Percentiles rank a stretch among this genome's conserved stretches.
Conservation (phyloP, 2,329 filamentous ascomycete genomes). For the Colletotrichum caudatum region DNA sequence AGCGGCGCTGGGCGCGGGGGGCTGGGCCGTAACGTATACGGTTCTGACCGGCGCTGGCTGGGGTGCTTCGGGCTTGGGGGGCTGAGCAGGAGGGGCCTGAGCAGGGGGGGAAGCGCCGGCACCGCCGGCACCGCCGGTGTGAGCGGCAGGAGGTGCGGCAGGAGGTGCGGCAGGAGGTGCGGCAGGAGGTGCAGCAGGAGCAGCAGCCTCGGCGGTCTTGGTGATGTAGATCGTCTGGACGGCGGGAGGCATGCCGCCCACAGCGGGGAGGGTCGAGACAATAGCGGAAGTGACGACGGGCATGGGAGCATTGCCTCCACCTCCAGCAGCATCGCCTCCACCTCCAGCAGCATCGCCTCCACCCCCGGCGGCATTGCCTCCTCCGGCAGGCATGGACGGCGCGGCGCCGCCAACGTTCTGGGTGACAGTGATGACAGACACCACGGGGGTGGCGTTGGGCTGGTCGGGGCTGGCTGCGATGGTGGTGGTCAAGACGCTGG, state of each 20-base stretch:
- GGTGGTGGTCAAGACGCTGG: slow-evolving; percentile 28
- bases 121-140: not conserved
- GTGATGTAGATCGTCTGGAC: slow-evolving; percentile 17
- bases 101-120: not conserved
- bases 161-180: not conserved
- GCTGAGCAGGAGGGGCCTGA: slow-evolving; percentile 9
- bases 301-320: not conserved
- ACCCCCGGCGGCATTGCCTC: not conserved
- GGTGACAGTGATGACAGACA: slow-evolving; percentile 29
- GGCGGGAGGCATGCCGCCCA: not conserved
- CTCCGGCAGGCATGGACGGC: slow-evolving; percentile 3
- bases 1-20: slow-evolving; percentile 20
- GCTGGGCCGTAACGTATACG: slow-evolving; percentile 33
- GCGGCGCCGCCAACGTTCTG: slow-evolving; percentile 3
- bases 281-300: slow-evolving; percentile 20
- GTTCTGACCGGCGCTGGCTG: slow-evolving; percentile 4
- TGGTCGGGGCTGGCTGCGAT: slow-evolving; percentile 9
- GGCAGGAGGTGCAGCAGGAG: not conserved
- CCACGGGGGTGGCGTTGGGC: slow-evolving; percentile 1
- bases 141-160: not conserved
- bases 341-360: no score
- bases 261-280: slow-evolving; percentile 15
- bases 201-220: slow-evolving; percentile 18
- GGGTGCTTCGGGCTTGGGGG: slow-evolving; percentile 30
- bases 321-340: no score